These are phyloP conservation scores for Funneliformis geosporum DNA, from an alignment of 192 early-diverging fungal species.

Conservation along the genomic window DNA sequence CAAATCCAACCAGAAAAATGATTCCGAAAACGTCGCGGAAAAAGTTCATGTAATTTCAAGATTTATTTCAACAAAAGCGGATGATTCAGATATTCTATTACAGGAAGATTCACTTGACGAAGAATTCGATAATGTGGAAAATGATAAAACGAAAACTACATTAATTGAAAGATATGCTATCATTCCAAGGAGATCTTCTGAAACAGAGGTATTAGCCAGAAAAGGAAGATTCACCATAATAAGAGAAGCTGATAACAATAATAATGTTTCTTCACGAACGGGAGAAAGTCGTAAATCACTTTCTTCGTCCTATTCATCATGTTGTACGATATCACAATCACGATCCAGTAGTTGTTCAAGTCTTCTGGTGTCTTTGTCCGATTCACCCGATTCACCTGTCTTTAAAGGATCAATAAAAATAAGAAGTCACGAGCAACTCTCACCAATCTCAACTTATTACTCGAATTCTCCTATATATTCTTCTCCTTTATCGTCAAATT, in stretches of 20 bases:
- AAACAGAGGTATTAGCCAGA: neutral
- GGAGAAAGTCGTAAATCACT: neutral
- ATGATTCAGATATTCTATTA: too few species aligned
- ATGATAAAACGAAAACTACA: neutral
- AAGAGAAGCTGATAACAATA: neutral
- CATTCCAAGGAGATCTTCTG: neutral
- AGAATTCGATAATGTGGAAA: neutral
- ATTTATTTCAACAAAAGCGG: neutral
- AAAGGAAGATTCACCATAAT: slow-evolving; percentile 1
- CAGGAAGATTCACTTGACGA: neutral
- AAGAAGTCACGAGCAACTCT: neutral
- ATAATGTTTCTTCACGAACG: neutral
- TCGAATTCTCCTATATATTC: neutral
- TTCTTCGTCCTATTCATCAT: neutral
- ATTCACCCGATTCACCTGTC: neutral
- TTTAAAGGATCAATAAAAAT: neutral
- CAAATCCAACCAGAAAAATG: neutral
- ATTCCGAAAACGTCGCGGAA: neutral
- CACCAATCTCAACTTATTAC: neutral
- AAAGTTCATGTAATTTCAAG: neutral
- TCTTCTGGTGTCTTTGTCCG: neutral
- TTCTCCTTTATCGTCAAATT: neutral
- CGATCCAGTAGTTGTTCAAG: neutral
- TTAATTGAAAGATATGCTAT: neutral
- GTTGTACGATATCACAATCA: too few species aligned